Evolutionary conservation across 495 filamentous ascomycete genomes (phyloP).

Genomic region (Xylaria intraflava): DNA sequence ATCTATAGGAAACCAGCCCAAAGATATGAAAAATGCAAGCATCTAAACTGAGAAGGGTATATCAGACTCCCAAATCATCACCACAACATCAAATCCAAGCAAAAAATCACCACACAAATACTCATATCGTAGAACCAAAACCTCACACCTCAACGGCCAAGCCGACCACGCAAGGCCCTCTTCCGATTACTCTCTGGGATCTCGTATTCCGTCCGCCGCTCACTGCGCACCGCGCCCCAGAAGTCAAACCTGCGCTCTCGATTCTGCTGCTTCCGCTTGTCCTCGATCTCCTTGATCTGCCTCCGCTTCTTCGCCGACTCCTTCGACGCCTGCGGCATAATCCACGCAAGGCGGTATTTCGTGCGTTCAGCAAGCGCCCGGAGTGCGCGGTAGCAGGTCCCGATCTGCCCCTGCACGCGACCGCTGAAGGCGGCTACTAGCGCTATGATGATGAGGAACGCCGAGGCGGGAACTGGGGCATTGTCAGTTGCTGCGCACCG

Average conservation of each 20-base stretch:
- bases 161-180: constrained; percentile 10
- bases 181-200: constrained; percentile 39
- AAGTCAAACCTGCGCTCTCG: constrained; percentile 39
- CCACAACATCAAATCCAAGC: too few species aligned
- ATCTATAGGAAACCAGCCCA: too few species aligned
- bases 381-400: background rate
- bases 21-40: too few species aligned
- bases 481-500: constrained; percentile 1
- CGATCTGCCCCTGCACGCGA: constrained; percentile 7
- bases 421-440: constrained; percentile 39
- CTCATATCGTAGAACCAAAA: too few species aligned
- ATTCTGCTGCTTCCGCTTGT: constrained; percentile 14
- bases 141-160: constrained; percentile 11
- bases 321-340: constrained; percentile 24
- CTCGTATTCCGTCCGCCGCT: constrained; percentile 27
- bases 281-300: constrained; percentile 19
- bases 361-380: constrained; percentile 11
- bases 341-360: constrained; percentile 10
- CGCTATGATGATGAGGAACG: constrained; percentile 31
- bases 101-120: too few species aligned
- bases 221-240: constrained; percentile 35
- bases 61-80: too few species aligned
- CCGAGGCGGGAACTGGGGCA: constrained; percentile 31
- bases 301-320: constrained; percentile 11
- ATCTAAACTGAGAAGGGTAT: too few species aligned